Percentiles rank a stretch among this genome's conserved stretches.
Evolutionary conservation across 2,329 filamentous ascomycete species (phyloP).

Genomic region (Hypoxylon sp.): DNA sequence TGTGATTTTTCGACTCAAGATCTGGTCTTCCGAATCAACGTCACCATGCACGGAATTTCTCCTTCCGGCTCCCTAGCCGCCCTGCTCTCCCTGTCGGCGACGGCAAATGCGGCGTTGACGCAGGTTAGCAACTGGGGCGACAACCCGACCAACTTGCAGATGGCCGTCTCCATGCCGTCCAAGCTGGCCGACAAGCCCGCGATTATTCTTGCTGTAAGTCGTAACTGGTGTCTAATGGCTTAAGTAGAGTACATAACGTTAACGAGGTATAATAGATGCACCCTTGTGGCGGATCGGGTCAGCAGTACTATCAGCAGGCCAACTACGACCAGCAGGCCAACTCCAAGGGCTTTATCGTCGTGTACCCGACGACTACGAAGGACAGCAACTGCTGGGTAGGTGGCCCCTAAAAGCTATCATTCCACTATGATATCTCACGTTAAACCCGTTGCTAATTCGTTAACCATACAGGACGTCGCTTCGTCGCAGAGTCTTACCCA

Average conservation of each 20-base stretch:
- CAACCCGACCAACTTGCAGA: conserved; percentile 35
- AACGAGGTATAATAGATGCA: conserved; percentile 29
- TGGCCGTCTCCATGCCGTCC: conserved; percentile 29
- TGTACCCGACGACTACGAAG: conserved; percentile 34
- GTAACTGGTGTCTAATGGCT: neutral
- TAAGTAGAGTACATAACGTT: neutral
- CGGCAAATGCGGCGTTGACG: conserved; percentile 28
- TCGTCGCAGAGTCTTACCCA: conserved; percentile 30
- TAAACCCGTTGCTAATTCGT: neutral
- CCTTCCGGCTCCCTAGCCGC: conserved; percentile 9
- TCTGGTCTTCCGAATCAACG: neutral
- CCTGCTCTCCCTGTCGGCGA: conserved; percentile 8
- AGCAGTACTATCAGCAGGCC: conserved; percentile 24
- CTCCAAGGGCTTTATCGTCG: conserved; percentile 33
- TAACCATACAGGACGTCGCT: conserved; percentile 29
- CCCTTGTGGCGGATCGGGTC: conserved; percentile 31
- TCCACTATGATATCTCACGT: neutral
- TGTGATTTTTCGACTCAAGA: neutral
- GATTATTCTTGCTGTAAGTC: conserved; percentile 34
- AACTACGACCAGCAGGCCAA: conserved; percentile 33
- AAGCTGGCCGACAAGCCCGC: conserved; percentile 28
- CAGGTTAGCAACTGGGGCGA: conserved; percentile 28
- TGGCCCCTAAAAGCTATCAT: neutral
- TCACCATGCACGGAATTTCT: conserved; percentile 16
- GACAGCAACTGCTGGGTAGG: conserved; percentile 37